Evolutionary conservation across 2,329 filamentous ascomycete species (phyloP).

Genomic region (Domatiomyces globalis): DNA sequence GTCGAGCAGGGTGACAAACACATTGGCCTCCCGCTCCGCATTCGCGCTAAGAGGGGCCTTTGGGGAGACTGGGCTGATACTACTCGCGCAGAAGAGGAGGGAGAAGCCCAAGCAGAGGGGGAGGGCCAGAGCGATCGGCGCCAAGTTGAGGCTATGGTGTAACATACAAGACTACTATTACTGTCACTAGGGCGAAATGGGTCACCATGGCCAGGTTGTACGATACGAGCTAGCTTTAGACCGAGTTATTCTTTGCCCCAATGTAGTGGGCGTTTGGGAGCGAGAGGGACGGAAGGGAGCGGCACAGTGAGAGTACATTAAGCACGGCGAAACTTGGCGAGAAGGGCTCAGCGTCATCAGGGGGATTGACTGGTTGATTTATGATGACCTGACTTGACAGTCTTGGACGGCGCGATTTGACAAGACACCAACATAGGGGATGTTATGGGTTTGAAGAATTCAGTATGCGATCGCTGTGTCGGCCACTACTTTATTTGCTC

Average conservation of each 20-base stretch:
- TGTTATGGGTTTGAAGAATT: not conserved
- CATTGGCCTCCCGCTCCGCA: conserved; percentile 66
- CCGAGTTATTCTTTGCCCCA: not conserved
- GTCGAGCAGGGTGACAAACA: conserved; percentile 66
- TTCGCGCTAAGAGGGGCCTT: conserved; percentile 83
- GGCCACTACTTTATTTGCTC: not conserved
- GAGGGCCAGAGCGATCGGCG: not conserved
- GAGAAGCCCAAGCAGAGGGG: not conserved
- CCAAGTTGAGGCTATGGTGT: not conserved
- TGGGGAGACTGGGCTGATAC: conserved; percentile 94
- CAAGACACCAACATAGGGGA: not conserved
- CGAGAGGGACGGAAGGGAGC: not conserved
- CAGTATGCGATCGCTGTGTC: not conserved
- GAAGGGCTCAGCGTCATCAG: not conserved
- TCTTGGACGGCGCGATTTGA: not conserved
- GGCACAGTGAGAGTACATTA: not conserved
- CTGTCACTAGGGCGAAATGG: not conserved
- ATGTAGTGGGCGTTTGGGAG: not conserved
- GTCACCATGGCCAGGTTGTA: not conserved
- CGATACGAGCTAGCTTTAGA: not conserved
- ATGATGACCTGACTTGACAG: not conserved
- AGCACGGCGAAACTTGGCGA: not conserved
- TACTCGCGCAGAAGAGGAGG: conserved; percentile 10
- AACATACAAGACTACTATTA: not conserved
- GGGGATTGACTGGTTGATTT: not conserved